Conservation (phyloP, 2,329 filamentous ascomycete species). For the Cladosporium sp. region DNA sequence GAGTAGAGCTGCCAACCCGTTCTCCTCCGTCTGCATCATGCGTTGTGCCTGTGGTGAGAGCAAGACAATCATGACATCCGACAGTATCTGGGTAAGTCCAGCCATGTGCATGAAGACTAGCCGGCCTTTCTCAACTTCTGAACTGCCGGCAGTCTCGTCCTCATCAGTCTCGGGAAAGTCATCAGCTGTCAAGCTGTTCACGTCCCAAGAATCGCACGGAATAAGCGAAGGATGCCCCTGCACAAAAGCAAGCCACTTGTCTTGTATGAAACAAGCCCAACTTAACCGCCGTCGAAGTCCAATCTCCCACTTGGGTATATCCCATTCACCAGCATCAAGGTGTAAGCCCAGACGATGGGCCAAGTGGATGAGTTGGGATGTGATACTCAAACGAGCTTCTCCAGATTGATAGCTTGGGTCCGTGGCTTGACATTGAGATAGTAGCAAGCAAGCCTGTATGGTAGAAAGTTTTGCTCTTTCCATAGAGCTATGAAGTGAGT, state of each 20-base stretch:
- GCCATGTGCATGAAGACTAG: slow-evolving; percentile 36
- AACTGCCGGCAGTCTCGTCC: slow-evolving; percentile 32
- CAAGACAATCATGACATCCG: slow-evolving; percentile 26
- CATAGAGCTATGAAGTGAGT: slow-evolving; percentile 40
- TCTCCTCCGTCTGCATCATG: slow-evolving; percentile 20
- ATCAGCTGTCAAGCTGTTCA: slow-evolving; percentile 25
- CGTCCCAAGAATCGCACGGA: slow-evolving; percentile 31
- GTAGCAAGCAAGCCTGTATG: slow-evolving; percentile 41
- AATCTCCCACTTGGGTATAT: slow-evolving; percentile 34
- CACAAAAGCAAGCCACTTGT: slow-evolving; percentile 32
- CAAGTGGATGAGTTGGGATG: slow-evolving; percentile 41
- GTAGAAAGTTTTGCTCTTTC: slow-evolving; percentile 44
- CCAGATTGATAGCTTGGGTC: slow-evolving; percentile 27
- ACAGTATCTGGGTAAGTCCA: slow-evolving; percentile 27
- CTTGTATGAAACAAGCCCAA: slow-evolving; percentile 35
- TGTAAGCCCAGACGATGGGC: slow-evolving; percentile 43
- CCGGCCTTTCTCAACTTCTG: slow-evolving; percentile 32
- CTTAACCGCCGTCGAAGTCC: slow-evolving; percentile 33
- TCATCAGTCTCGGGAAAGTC: slow-evolving; percentile 36
- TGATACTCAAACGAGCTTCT: slow-evolving; percentile 31
- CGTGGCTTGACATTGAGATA: slow-evolving; percentile 39
- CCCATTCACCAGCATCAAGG: slow-evolving; percentile 31
- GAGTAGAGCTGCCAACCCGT: slow-evolving; percentile 25
- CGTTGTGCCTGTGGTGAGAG: slow-evolving; percentile 28
- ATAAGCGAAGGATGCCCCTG: slow-evolving; percentile 33